These are phyloP conservation scores for Botrytis tulipae DNA, from an alignment of 2,329 filamentous ascomycete genomes.

Conservation along the genomic window DNA sequence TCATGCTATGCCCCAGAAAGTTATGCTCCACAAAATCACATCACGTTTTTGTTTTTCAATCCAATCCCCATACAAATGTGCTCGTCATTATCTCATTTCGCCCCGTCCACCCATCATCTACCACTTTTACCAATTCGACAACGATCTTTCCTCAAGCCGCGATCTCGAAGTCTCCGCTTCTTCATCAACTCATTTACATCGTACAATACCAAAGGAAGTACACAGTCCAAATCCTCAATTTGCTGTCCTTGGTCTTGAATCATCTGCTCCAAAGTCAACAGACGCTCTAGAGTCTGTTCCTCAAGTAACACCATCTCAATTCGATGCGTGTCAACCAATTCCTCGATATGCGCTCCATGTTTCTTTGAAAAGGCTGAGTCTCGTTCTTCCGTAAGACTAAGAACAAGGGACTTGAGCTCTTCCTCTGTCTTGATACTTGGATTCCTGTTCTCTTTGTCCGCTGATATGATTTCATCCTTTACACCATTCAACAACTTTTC, in stretches of 20 bases:
- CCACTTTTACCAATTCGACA: not conserved
- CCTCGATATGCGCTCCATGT: conserved; percentile 1
- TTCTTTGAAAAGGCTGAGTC: not conserved
- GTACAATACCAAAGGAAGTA: conserved; percentile 1
- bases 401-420: not conserved
- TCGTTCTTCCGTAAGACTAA: not conserved
- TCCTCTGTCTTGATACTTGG: conserved; percentile 6
- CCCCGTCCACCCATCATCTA: not conserved
- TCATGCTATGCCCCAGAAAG: not conserved
- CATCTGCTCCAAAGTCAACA: not conserved
- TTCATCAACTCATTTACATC: conserved; percentile 16
- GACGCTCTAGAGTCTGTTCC: conserved; percentile 6
- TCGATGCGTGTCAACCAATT: not conserved
- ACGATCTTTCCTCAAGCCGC: not conserved
- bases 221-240: conserved; percentile 11
- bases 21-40: not conserved
- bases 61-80: too few relatives aligned
- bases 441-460: not conserved
- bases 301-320: conserved; percentile 11
- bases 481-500: not conserved
- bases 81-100: not conserved
- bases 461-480: not conserved
- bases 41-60: not conserved
- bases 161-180: not conserved
- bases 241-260: conserved; percentile 4